Evolutionary conservation across 495 filamentous ascomycete species (phyloP).

Genomic region (Xylaria longipes): DNA sequence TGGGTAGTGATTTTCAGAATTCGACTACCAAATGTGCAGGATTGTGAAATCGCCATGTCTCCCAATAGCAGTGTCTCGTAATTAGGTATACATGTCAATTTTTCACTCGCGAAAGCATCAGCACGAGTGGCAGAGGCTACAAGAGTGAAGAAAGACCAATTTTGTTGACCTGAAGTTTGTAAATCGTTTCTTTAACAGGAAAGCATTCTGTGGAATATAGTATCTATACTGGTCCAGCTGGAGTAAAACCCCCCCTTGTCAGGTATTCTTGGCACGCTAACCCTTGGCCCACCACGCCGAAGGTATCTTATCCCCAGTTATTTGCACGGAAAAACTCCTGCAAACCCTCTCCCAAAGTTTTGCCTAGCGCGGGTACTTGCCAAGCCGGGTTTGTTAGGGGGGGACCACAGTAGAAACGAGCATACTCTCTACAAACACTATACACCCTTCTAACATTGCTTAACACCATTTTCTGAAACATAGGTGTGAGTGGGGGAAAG

Average conservation of each 20-base stretch:
- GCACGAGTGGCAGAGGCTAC: background rate
- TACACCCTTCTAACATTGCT: background rate
- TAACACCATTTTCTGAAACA: background rate
- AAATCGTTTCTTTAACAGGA: background rate
- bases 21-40: background rate
- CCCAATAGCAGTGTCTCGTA: background rate
- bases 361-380: no score
- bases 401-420: no score
- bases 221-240: no score
- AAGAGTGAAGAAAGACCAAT: background rate
- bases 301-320: no score
- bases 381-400: no score
- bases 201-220: background rate
- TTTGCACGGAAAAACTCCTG: no score
- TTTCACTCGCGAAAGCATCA: background rate
- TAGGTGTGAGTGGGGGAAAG: background rate
- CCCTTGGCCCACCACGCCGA: no score
- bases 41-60: background rate
- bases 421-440: background rate
- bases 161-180: background rate
- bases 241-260: no score
- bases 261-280: no score
- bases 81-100: background rate
- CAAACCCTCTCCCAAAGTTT: no score
- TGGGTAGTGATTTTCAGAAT: background rate